phyloP scores from a whole-genome alignment of 257 asterid species.

The Marsdenia floribunda region DNA sequence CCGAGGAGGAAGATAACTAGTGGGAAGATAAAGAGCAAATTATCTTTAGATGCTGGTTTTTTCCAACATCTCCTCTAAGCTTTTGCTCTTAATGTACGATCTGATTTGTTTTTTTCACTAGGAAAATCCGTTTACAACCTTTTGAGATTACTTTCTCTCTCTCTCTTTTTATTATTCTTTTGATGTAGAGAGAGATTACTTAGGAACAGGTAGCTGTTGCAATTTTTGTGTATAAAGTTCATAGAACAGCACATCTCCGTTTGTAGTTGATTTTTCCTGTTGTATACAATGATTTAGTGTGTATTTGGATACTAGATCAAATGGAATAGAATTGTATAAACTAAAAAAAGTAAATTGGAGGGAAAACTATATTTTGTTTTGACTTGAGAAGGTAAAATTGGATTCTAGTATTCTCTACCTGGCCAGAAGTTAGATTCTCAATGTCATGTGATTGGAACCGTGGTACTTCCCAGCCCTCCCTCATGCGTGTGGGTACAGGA shows the following conservation, averaged over 20 bases:
- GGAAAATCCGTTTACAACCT: neutral
- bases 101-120: neutral
- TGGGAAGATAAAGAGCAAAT: conserved; percentile 8
- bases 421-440: no score
- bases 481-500: no score
- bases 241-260: neutral
- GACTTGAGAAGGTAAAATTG: no score
- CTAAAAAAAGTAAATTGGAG: no score
- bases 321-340: no score
- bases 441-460: no score
- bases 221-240: conserved; percentile 19
- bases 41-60: neutral
- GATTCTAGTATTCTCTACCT: no score
- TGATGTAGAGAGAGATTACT: neutral
- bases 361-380: no score
- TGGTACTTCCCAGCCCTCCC: no score
- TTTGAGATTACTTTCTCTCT: neutral
- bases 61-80: neutral
- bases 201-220: conserved; percentile 6
- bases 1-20: conserved; percentile 61
- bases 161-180: conserved; percentile 3
- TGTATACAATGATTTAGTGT: conserved; percentile 6
- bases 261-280: neutral
- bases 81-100: neutral
- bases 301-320: no score